phyloP scores from a whole-genome alignment of 768 basidiomycete genomes.

The Asterophora parasitica region DNA sequence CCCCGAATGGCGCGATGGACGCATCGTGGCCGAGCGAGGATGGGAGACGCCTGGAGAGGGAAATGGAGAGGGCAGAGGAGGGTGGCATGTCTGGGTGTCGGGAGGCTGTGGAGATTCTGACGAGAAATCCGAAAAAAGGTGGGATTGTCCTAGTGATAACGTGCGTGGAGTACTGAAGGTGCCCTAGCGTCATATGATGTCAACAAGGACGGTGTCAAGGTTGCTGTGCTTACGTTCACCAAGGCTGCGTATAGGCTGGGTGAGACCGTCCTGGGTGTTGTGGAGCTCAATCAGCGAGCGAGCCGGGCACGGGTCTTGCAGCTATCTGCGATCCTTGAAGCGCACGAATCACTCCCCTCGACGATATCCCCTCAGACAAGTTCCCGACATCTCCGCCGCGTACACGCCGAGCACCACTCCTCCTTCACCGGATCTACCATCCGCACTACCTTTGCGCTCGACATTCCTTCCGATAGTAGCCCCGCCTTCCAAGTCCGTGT shows the following conservation, averaged over 20 bases:
- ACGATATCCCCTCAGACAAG: conserved; percentile 45
- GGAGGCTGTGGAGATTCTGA: conserved; percentile 88
- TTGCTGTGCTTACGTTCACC: conserved; percentile 87
- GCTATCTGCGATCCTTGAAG: conserved; percentile 87
- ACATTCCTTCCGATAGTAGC: conserved; percentile 89
- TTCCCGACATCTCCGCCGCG: conserved; percentile 55
- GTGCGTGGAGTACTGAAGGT: neutral
- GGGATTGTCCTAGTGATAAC: conserved; percentile 16
- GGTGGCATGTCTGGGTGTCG: conserved; percentile 56
- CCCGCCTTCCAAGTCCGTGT: conserved; percentile 76
- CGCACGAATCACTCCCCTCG: conserved; percentile 78
- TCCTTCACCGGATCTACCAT: conserved; percentile 68
- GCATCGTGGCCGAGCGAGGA: conserved; percentile 23
- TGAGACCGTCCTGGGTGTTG: conserved; percentile 85
- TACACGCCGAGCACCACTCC: conserved; percentile 84
- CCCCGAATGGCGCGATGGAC: conserved; percentile 20
- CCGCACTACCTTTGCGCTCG: conserved; percentile 82
- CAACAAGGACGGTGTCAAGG: conserved; percentile 84
- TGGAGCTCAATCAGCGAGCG: conserved; percentile 76
- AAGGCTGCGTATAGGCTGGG: conserved; percentile 90
- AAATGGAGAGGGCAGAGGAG: conserved; percentile 35
- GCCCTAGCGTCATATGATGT: conserved; percentile 86
- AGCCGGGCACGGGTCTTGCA: conserved; percentile 77
- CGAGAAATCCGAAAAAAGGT: conserved; percentile 88
- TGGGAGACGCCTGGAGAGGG: conserved; percentile 24